Evolutionary conservation across 495 filamentous ascomycete genomes (phyloP).

Genomic region (Aspergillus coremiiformis): DNA sequence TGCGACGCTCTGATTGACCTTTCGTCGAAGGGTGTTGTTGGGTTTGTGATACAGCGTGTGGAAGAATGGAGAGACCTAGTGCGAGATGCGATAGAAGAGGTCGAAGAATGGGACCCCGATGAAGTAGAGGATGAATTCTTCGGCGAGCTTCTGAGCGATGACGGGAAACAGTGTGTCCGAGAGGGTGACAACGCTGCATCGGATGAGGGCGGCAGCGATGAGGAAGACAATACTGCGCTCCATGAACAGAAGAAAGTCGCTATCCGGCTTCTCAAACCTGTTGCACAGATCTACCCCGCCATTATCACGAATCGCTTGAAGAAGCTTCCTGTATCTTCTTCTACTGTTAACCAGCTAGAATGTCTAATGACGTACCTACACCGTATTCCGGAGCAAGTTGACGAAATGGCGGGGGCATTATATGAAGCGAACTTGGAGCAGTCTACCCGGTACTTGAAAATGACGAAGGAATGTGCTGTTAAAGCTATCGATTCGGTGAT

Average conservation of each 20-base stretch:
- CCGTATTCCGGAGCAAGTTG: conserved; percentile 36
- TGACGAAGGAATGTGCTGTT: conserved; percentile 23
- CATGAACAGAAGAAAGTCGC: conserved; percentile 33
- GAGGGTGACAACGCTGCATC: conserved; percentile 32
- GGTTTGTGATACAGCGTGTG: conserved; percentile 52
- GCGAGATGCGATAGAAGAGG: conserved; percentile 71
- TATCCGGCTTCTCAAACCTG: conserved; percentile 34
- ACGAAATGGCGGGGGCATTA: conserved; percentile 43
- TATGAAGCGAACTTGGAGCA: conserved; percentile 35
- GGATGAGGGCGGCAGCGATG: conserved; percentile 16
- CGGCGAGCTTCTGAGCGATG: conserved; percentile 33
- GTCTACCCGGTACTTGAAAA: conserved; percentile 20
- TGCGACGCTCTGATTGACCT: conserved; percentile 65
- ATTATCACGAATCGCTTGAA: conserved; percentile 33
- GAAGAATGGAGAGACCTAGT: conserved; percentile 64
- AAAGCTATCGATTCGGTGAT: conserved; percentile 22
- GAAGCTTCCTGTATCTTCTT: conserved; percentile 14
- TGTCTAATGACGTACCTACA: conserved; percentile 27
- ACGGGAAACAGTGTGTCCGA: conserved; percentile 39
- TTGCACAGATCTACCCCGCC: conserved; percentile 37
- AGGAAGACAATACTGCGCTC: conserved; percentile 24
- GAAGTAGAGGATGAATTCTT: conserved; percentile 48
- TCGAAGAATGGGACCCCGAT: conserved; percentile 79
- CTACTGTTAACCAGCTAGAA: conserved; percentile 22
- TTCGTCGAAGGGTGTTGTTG: conserved; percentile 55